Evolutionary conservation across 148 eudicot genomes (phyloP).

Genomic region (Diospyros kaki): DNA sequence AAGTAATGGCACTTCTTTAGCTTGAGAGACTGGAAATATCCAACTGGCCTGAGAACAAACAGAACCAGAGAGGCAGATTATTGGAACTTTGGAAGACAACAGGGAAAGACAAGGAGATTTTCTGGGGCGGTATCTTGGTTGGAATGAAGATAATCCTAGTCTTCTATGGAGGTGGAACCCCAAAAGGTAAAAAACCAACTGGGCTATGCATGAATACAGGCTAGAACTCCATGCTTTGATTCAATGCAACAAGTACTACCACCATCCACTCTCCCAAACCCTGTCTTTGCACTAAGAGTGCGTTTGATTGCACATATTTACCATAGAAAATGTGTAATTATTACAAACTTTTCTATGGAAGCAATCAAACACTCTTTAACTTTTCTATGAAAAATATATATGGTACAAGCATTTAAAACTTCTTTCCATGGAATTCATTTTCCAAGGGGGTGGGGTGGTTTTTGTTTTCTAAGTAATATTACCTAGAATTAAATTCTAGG

Average conservation of each 20-base stretch:
- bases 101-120: constrained; percentile 88
- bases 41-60: constrained; percentile 81
- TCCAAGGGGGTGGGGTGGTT: too few relatives aligned
- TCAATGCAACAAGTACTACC: constrained; percentile 32
- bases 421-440: too few relatives aligned
- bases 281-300: too few relatives aligned
- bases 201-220: constrained; percentile 98
- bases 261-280: too few relatives aligned
- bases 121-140: constrained; percentile 48
- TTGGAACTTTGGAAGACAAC: constrained; percentile 98
- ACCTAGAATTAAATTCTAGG: too few relatives aligned
- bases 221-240: constrained; percentile 51
- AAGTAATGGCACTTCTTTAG: constrained; percentile 95
- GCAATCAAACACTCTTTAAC: too few relatives aligned
- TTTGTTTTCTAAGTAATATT: too few relatives aligned
- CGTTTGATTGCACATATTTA: too few relatives aligned
- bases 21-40: constrained; percentile 78
- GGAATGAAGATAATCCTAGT: constrained; percentile 97
- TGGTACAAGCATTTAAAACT: too few relatives aligned
- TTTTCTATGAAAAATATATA: too few relatives aligned
- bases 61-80: constrained; percentile 89
- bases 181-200: constrained; percentile 87
- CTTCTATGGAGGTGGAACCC: constrained; percentile 87
- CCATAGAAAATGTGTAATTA: too few relatives aligned
- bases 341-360: too few relatives aligned